Percentiles rank a stretch among this genome's conserved stretches.
These are phyloP conservation scores for Diaporthe citri DNA, from an alignment of 2,329 filamentous ascomycete species.

Conservation along the genomic window DNA sequence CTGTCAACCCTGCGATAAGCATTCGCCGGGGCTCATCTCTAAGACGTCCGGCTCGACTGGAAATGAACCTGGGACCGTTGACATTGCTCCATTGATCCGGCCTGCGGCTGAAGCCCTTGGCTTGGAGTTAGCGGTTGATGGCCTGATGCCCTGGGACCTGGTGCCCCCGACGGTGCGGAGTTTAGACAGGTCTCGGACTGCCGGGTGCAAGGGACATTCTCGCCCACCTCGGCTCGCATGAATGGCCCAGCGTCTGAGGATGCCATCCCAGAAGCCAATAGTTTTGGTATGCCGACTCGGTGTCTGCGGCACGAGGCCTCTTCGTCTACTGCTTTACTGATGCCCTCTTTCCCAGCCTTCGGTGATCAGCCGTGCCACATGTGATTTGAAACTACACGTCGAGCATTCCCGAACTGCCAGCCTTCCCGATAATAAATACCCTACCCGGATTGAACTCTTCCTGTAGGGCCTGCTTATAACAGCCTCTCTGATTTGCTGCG, in stretches of 20 bases:
- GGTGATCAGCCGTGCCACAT: not conserved
- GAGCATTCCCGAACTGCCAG: not conserved
- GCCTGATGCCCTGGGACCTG: not conserved
- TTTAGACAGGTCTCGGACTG: constrained; percentile 11
- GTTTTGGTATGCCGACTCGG: not conserved
- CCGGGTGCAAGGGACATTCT: not conserved
- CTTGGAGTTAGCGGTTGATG: not conserved
- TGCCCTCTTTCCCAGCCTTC: not conserved
- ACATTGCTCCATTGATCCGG: not conserved
- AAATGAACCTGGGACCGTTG: not conserved
- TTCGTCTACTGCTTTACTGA: not conserved
- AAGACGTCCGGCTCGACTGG: not conserved
- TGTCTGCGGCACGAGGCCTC: not conserved
- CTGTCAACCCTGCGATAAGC: not conserved
- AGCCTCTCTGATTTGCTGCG: not conserved
- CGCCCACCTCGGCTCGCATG: not conserved
- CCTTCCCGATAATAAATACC: not conserved
- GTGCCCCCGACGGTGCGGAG: not conserved
- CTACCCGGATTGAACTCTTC: not conserved
- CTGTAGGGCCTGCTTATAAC: not conserved
- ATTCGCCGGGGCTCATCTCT: not conserved
- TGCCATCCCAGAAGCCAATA: not conserved
- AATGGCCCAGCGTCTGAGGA: not conserved
- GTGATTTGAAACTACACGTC: not conserved
- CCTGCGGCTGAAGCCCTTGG: not conserved